Percentiles rank a stretch among this genome's conserved stretches.
phyloP scores from a whole-genome alignment of 1,139 yeast genomes.

The Candida sp. region DNA sequence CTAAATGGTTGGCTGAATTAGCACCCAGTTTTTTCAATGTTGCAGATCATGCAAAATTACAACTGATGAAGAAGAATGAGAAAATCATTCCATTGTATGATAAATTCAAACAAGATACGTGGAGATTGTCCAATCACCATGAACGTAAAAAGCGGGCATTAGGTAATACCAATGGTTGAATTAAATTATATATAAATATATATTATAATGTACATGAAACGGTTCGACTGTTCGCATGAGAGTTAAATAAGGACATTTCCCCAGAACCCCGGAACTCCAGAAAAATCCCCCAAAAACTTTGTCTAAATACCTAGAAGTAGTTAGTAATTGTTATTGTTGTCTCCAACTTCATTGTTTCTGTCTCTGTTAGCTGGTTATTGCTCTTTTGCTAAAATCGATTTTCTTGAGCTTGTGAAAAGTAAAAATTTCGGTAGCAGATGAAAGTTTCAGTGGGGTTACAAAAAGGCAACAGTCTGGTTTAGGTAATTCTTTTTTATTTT shows the following conservation, averaged over 20 bases:
- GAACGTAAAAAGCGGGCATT: conserved; percentile 30
- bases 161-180: conserved; percentile 7
- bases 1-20: conserved; percentile 77
- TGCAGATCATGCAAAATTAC: conserved; percentile 39
- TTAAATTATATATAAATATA: background rate
- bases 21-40: conserved; percentile 86
- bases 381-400: too few relatives aligned
- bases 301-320: too few relatives aligned
- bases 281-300: background rate
- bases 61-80: conserved; percentile 35
- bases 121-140: conserved; percentile 41
- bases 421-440: background rate
- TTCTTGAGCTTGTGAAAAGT: background rate
- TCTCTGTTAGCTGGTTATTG: too few relatives aligned
- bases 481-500: too few relatives aligned
- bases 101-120: conserved; percentile 44
- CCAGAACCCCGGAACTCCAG: background rate
- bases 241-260: background rate
- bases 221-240: background rate
- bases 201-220: too few relatives aligned
- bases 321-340: background rate
- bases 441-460: background rate
- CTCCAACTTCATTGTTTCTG: background rate
- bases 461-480: background rate
- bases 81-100: conserved; percentile 65